Evolutionary conservation across 2,329 filamentous ascomycete genomes (phyloP).

Genomic region (Dactylella cylindrospora): DNA sequence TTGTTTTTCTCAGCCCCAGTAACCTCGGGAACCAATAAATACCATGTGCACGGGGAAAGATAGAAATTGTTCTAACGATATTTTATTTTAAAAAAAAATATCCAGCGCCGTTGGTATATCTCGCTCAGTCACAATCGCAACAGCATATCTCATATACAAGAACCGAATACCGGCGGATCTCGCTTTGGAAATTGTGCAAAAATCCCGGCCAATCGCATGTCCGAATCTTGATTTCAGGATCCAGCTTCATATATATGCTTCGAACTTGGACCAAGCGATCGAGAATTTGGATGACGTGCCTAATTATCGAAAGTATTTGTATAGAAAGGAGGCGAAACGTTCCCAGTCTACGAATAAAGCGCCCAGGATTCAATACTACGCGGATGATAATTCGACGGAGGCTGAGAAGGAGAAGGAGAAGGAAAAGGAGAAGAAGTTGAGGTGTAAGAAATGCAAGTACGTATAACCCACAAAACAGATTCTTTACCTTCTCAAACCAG

Average conservation of each 20-base stretch:
- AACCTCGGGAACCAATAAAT: too few relatives aligned
- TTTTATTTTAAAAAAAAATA: too few relatives aligned
- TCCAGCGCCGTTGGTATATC: constrained; percentile 92
- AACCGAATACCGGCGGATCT: constrained; percentile 57
- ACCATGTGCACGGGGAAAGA: too few relatives aligned
- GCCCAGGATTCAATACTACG: constrained; percentile 81
- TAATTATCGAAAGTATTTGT: constrained; percentile 77
- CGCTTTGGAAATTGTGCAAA: constrained; percentile 70
- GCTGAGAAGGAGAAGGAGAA: constrained; percentile 60
- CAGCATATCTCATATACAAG: constrained; percentile 79
- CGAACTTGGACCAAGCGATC: constrained; percentile 75
- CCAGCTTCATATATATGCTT: constrained; percentile 82
- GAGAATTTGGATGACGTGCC: constrained; percentile 64
- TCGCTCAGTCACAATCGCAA: constrained; percentile 77
- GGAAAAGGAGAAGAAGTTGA: constrained; percentile 59
- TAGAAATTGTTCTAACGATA: too few relatives aligned
- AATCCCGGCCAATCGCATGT: constrained; percentile 75
- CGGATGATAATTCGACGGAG: neutral
- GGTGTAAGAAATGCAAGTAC: constrained; percentile 87
- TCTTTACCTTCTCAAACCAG: too few relatives aligned
- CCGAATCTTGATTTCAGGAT: constrained; percentile 90
- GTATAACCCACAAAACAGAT: constrained; percentile 47
- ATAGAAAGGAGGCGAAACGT: constrained; percentile 65
- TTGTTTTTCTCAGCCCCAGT: too few relatives aligned
- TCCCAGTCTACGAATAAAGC: constrained; percentile 76